Evolutionary conservation across 495 filamentous ascomycete species (phyloP).

Genomic region (Trichoderma reesei): DNA sequence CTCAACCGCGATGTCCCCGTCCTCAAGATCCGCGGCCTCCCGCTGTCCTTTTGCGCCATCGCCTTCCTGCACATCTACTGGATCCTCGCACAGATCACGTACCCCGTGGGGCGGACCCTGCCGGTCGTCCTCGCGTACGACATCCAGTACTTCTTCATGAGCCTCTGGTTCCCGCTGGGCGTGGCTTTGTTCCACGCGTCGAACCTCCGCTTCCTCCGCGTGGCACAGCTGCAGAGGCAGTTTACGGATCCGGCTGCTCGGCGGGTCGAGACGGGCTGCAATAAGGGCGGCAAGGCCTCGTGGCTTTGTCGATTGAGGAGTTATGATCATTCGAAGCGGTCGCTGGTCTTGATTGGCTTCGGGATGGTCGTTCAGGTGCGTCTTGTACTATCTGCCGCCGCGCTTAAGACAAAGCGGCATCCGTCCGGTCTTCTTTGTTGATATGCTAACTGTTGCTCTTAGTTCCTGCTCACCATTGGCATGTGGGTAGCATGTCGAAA

Average conservation of each 20-base stretch:
- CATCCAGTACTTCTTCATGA: constrained; percentile 63
- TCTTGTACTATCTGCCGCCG: background rate
- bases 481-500: constrained; percentile 51
- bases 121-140: constrained; percentile 42
- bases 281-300: constrained; percentile 18
- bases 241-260: constrained; percentile 20
- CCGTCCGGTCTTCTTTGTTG: background rate
- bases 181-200: constrained; percentile 56
- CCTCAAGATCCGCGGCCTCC: constrained; percentile 49
- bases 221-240: constrained; percentile 37
- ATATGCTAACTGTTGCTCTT: constrained; percentile 10
- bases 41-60: constrained; percentile 42
- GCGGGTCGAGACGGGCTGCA: constrained; percentile 17
- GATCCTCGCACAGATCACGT: constrained; percentile 44
- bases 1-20: constrained; percentile 39
- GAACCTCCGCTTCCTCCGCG: constrained; percentile 46
- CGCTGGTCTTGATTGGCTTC: constrained; percentile 29
- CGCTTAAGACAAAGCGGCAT: background rate
- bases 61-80: constrained; percentile 50
- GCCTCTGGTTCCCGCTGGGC: constrained; percentile 51
- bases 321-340: constrained; percentile 28
- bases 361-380: constrained; percentile 39
- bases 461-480: constrained; percentile 44
- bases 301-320: constrained; percentile 23
- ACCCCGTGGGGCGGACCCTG: constrained; percentile 44